A percentile compares a stretch with the other conserved stretches of the same genome.
These are phyloP conservation scores for Solanum pennellii DNA, from an alignment of 257 asterid species.

Conservation along the genomic window DNA sequence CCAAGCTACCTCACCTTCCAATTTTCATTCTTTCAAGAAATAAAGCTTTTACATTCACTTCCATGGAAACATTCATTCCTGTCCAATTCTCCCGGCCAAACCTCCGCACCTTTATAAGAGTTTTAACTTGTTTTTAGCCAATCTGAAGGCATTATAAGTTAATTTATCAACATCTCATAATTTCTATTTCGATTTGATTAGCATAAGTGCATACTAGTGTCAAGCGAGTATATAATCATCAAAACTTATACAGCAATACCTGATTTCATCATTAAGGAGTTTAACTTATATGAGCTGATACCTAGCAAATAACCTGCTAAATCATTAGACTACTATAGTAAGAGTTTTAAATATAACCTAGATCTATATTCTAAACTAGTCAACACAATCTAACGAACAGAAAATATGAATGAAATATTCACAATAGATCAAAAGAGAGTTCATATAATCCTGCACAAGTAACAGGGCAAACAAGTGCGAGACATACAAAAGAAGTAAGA, in stretches of 20 bases:
- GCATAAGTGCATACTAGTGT: neutral
- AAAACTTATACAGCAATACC: neutral
- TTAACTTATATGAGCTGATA: neutral
- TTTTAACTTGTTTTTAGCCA: neutral
- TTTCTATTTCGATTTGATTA: neutral
- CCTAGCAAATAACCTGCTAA: neutral
- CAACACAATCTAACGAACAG: neutral
- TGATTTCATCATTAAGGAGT: neutral
- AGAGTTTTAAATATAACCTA: neutral
- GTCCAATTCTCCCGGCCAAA: neutral
- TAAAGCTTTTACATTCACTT: neutral
- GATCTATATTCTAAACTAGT: neutral
- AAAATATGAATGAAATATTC: neutral
- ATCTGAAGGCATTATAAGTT: neutral
- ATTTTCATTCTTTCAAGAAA: neutral
- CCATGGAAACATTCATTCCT: neutral
- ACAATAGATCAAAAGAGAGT: neutral
- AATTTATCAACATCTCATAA: neutral
- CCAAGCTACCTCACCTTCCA: neutral
- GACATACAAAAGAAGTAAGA: neutral
- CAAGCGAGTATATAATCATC: neutral
- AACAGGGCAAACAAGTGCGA: neutral
- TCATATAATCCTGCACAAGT: neutral
- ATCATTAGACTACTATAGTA: neutral
- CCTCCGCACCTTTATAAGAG: neutral